Evolutionary conservation across 1,284 basidiomycete species (phyloP).

Genomic region (Ceratobasidium sp.): DNA sequence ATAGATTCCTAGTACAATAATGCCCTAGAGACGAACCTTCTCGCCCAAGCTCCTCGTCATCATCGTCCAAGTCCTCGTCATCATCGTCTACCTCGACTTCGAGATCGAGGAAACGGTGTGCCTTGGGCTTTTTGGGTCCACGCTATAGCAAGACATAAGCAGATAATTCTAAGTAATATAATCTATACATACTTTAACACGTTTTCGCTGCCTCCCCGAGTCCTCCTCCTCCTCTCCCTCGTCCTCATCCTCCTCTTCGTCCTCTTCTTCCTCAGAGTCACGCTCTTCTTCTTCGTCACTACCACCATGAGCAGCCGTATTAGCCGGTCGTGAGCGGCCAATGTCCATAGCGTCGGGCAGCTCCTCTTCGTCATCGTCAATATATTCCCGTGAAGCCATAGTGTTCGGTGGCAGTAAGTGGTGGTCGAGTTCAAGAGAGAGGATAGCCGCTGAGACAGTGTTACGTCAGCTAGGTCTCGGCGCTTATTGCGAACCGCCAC

Average conservation of each 20-base stretch:
- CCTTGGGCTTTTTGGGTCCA: slow-evolving; percentile 69
- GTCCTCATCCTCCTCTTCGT: slow-evolving; percentile 67
- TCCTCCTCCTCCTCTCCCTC: slow-evolving; percentile 68
- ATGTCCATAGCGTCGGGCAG: slow-evolving; percentile 43
- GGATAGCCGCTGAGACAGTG: slow-evolving; percentile 1
- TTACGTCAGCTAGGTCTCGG: slow-evolving; percentile 26
- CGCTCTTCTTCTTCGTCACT: slow-evolving; percentile 65
- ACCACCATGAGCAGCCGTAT: slow-evolving; percentile 52
- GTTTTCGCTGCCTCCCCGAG: slow-evolving; percentile 63
- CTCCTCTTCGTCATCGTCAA: slow-evolving; percentile 48
- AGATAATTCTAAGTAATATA: slow-evolving; percentile 33
- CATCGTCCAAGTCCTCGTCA: slow-evolving; percentile 86
- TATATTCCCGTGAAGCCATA: slow-evolving; percentile 43
- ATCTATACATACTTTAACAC: slow-evolving; percentile 48
- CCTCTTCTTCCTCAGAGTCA: slow-evolving; percentile 57
- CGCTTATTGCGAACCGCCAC: slow-evolving; percentile 38
- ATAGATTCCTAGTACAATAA: slow-evolving; percentile 17
- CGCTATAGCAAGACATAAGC: slow-evolving; percentile 60
- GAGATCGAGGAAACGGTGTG: slow-evolving; percentile 92
- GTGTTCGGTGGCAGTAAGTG: slow-evolving; percentile 7
- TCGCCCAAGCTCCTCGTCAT: slow-evolving; percentile 83
- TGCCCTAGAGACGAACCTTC: slow-evolving; percentile 65
- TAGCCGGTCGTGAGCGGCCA: slow-evolving; percentile 37
- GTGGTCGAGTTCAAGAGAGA: slow-evolving; percentile 26
- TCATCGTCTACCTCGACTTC: slow-evolving; percentile 95